These are phyloP conservation scores for Aspergillus tubingensis DNA, from an alignment of 2,329 filamentous ascomycete genomes.

Conservation along the genomic window DNA sequence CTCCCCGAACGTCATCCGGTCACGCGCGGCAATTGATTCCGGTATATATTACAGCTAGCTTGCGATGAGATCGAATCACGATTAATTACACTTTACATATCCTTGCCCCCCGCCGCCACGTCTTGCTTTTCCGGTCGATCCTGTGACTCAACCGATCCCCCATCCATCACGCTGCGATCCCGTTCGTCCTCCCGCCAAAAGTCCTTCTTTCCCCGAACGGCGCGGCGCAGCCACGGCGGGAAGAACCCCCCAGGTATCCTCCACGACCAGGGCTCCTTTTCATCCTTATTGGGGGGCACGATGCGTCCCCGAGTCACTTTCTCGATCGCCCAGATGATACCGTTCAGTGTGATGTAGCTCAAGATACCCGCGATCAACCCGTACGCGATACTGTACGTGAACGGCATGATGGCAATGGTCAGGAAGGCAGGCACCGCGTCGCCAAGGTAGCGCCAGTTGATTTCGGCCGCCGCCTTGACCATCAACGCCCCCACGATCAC, in stretches of 20 bases:
- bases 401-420: slow-evolving; percentile 82
- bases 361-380: slow-evolving; percentile 80
- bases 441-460: slow-evolving; percentile 86
- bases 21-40: not conserved
- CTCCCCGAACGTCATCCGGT: no score
- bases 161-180: slow-evolving; percentile 8
- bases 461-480: slow-evolving; percentile 73
- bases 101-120: not conserved
- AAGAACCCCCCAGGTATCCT: slow-evolving; percentile 72
- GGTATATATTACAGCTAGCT: not conserved
- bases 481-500: slow-evolving; percentile 88
- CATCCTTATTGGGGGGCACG: slow-evolving; percentile 71
- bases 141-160: slow-evolving; percentile 2
- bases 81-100: not conserved
- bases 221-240: slow-evolving; percentile 70
- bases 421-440: slow-evolving; percentile 84
- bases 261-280: slow-evolving; percentile 80
- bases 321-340: slow-evolving; percentile 68
- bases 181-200: slow-evolving; percentile 62
- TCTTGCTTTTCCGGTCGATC: not conserved
- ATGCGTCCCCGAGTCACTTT: slow-evolving; percentile 68
- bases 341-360: slow-evolving; percentile 76
- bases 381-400: slow-evolving; percentile 86
- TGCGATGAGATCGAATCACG: no score
- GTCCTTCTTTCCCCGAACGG: slow-evolving; percentile 67